Evolutionary conservation across 139 green algal genomes (phyloP).

Genomic region (Medakamo hakoo): DNA sequence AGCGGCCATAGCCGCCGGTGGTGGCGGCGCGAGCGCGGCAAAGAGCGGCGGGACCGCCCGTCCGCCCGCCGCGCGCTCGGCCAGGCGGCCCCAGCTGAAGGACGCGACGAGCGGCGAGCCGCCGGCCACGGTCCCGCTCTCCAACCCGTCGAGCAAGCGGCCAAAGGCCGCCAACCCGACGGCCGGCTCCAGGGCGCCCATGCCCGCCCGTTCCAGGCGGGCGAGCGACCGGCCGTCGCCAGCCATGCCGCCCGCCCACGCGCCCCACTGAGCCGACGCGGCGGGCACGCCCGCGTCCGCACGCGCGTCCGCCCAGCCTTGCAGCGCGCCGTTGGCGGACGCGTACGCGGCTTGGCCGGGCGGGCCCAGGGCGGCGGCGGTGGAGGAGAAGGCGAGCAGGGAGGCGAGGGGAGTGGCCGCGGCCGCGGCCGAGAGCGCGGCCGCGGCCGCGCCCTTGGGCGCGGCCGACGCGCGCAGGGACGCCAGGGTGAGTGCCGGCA

Average conservation of each 20-base stretch:
- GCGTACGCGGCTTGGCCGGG: slow-evolving; percentile 32
- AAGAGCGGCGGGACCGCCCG: background rate
- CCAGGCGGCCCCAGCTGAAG: background rate
- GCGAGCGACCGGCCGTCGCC: slow-evolving; percentile 18
- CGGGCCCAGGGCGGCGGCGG: slow-evolving; percentile 19
- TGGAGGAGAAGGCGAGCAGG: slow-evolving; percentile 20
- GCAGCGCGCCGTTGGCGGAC: slow-evolving; percentile 27
- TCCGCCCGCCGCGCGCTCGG: slow-evolving; percentile 4
- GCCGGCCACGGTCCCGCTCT: background rate
- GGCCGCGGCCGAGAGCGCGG: background rate
- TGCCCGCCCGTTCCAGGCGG: slow-evolving; percentile 45
- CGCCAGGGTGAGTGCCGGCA: slow-evolving; percentile 20
- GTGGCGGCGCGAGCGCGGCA: background rate
- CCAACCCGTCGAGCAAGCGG: background rate
- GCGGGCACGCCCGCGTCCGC: background rate
- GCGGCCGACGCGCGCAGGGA: slow-evolving; percentile 15
- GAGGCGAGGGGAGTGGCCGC: background rate
- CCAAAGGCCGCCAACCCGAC: slow-evolving; percentile 14
- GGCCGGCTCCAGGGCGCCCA: slow-evolving; percentile 24
- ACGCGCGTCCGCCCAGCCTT: slow-evolving; percentile 13
- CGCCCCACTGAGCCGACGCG: slow-evolving; percentile 58
- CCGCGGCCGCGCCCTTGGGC: slow-evolving; percentile 20
- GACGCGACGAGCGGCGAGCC: too few species aligned
- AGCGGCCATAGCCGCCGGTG: background rate
- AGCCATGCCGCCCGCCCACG: slow-evolving; percentile 72